phyloP scores from a whole-genome alignment of 225 moss, liverwort and hornwort genomes.

The Pleurozium schreberi region DNA sequence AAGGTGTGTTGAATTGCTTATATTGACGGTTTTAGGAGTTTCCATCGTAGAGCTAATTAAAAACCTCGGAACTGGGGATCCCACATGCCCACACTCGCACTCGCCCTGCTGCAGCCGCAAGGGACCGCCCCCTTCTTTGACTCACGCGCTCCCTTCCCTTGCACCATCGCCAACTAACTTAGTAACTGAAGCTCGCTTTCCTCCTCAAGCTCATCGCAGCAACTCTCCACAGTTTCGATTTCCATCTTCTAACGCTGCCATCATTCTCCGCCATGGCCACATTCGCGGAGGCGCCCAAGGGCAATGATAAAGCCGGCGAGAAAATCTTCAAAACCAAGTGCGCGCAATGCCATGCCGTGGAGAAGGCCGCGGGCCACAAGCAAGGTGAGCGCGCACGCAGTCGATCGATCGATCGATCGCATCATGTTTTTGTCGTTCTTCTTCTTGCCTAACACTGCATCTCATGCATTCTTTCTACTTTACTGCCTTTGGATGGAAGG shows the following conservation, averaged over 20 bases:
- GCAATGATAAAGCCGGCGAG: slow-evolving; percentile 42
- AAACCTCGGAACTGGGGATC: no score
- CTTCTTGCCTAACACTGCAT: background rate
- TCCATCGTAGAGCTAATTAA: no score
- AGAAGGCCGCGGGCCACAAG: slow-evolving; percentile 46
- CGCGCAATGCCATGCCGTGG: slow-evolving; percentile 55
- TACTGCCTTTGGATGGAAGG: background rate
- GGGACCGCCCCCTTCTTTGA: background rate
- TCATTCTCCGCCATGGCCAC: background rate
- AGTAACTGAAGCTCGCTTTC: background rate
- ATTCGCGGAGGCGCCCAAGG: slow-evolving; percentile 26
- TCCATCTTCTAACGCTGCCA: no score
- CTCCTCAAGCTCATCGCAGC: background rate
- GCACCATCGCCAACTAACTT: background rate
- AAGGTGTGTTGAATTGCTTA: no score
- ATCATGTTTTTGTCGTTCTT: background rate
- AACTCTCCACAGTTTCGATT: background rate
- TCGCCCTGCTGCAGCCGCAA: no score
- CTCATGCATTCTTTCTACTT: background rate
- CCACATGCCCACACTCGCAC: no score
- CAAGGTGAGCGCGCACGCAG: background rate
- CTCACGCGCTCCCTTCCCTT: background rate
- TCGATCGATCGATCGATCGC: background rate
- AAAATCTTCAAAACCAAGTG: slow-evolving; percentile 84
- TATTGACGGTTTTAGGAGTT: no score